These are phyloP conservation scores for Ophiocordyceps australis DNA, from an alignment of 2,329 filamentous ascomycete species.

Conservation along the genomic window DNA sequence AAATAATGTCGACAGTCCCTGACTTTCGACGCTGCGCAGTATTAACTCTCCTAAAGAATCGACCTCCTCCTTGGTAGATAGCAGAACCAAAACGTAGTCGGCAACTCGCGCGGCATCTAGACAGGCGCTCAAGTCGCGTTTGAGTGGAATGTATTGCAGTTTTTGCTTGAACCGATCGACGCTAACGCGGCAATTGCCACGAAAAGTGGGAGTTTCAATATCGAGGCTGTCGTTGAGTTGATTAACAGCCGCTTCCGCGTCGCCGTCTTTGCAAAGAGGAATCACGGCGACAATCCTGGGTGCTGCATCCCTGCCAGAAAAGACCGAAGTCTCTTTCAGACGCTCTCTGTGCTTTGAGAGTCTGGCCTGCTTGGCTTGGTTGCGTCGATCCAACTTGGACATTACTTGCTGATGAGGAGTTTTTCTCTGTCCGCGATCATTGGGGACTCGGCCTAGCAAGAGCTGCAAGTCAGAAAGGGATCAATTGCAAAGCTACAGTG, in stretches of 20 bases:
- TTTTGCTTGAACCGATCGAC: conserved; percentile 93
- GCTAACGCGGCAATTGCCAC: conserved; percentile 43
- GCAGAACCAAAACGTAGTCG: conserved; percentile 76
- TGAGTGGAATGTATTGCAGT: conserved; percentile 64
- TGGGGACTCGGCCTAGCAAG: conserved; percentile 52
- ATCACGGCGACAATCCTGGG: conserved; percentile 79
- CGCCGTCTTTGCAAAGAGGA: conserved; percentile 58
- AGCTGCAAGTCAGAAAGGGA: background rate
- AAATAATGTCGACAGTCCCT: conserved; percentile 86
- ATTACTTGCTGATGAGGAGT: conserved; percentile 92
- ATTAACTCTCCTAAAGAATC: conserved; percentile 74
- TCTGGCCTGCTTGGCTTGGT: conserved; percentile 85
- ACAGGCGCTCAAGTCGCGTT: conserved; percentile 55
- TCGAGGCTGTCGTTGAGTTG: conserved; percentile 66
- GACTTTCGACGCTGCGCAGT: conserved; percentile 72
- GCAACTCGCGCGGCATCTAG: conserved; percentile 76
- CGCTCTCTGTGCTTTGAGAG: conserved; percentile 71
- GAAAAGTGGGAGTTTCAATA: conserved; percentile 44
- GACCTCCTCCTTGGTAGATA: conserved; percentile 70
- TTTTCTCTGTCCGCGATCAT: conserved; percentile 59
- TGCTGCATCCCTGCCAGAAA: conserved; percentile 71
- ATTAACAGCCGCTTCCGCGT: conserved; percentile 47
- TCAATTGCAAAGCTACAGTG: background rate
- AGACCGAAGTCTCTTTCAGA: conserved; percentile 60
- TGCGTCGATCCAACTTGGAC: conserved; percentile 90